Evolutionary conservation across 192 early-diverging fungal genomes (phyloP).

Genomic region (Lobosporangium transversale): DNA sequence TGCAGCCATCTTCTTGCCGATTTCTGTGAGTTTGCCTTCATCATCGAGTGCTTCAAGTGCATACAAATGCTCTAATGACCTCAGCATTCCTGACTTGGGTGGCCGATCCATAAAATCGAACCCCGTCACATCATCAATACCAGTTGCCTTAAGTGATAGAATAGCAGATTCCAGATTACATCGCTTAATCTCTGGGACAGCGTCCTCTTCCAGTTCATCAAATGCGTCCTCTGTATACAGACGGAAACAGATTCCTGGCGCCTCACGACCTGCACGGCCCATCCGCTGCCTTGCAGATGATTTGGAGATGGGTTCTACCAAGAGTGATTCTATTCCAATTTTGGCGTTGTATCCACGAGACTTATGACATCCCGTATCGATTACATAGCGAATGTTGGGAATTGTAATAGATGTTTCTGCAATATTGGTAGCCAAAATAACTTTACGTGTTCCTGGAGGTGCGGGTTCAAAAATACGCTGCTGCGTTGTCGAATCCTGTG

Average conservation of each 20-base stretch:
- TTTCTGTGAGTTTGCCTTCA: conserved; percentile 76
- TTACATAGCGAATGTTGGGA: conserved; percentile 91
- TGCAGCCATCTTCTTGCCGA: conserved; percentile 86
- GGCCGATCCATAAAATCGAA: conserved; percentile 98
- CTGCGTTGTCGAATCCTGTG: conserved; percentile 89
- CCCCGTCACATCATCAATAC: conserved; percentile 84
- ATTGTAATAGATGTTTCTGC: conserved; percentile 99
- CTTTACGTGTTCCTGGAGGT: conserved; percentile 87
- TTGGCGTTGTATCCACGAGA: conserved; percentile 88
- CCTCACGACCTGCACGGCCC: conserved; percentile 97
- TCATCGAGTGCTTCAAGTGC: conserved; percentile 90
- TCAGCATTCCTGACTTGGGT: conserved; percentile 72
- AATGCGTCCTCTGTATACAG: conserved; percentile 91
- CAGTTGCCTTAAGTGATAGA: conserved; percentile 90
- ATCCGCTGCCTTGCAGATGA: conserved; percentile 90
- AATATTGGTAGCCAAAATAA: conserved; percentile 96
- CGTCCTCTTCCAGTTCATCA: conserved; percentile 76
- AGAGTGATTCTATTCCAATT: conserved; percentile 89
- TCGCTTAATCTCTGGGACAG: conserved; percentile 93
- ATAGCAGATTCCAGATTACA: conserved; percentile 89
- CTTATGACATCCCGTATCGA: conserved; percentile 95
- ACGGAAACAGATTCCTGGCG: conserved; percentile 89
- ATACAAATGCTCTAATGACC: conserved; percentile 90
- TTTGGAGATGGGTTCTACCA: conserved; percentile 90
- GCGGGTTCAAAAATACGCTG: conserved; percentile 89